These are phyloP conservation scores for Rhynchosporium secalis DNA, from an alignment of 2,329 filamentous ascomycete genomes.

Conservation along the genomic window DNA sequence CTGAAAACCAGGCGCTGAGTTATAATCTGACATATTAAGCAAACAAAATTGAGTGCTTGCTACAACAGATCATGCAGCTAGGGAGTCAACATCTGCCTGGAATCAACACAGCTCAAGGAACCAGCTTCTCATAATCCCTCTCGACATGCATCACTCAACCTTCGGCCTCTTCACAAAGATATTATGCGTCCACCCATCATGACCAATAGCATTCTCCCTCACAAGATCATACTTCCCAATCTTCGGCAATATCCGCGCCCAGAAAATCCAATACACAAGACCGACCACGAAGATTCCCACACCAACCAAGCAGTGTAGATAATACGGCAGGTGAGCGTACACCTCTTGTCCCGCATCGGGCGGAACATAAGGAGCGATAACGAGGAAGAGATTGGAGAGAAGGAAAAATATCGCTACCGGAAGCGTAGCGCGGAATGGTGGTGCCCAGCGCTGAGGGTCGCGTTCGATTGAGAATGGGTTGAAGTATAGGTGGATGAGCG, in stretches of 20 bases:
- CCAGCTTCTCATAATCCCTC: too few species aligned
- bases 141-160: not conserved
- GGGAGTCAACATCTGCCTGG: too few species aligned
- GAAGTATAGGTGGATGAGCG: slow-evolving; percentile 54
- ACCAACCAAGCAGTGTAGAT: slow-evolving; percentile 57
- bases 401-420: slow-evolving; percentile 60
- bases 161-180: slow-evolving; percentile 12
- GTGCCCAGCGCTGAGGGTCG: slow-evolving; percentile 52
- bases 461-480: slow-evolving; percentile 49
- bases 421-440: slow-evolving; percentile 55
- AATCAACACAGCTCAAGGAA: too few species aligned
- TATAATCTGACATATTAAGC: too few species aligned
- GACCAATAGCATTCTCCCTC: slow-evolving; percentile 54
- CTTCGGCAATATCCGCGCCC: slow-evolving; percentile 53
- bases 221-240: slow-evolving; percentile 57
- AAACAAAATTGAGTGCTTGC: too few species aligned
- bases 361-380: slow-evolving; percentile 59
- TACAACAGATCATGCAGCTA: too few species aligned
- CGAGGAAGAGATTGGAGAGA: slow-evolving; percentile 60
- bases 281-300: slow-evolving; percentile 55
- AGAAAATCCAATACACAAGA: slow-evolving; percentile 57
- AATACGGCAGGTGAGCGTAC: slow-evolving; percentile 57
- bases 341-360: slow-evolving; percentile 53
- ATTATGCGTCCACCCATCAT: slow-evolving; percentile 62
- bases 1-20: too few species aligned